Base-by-base conservation (phyloP, 352 stramenopile genomes). In the Globisporangium carolinianum region DNA sequence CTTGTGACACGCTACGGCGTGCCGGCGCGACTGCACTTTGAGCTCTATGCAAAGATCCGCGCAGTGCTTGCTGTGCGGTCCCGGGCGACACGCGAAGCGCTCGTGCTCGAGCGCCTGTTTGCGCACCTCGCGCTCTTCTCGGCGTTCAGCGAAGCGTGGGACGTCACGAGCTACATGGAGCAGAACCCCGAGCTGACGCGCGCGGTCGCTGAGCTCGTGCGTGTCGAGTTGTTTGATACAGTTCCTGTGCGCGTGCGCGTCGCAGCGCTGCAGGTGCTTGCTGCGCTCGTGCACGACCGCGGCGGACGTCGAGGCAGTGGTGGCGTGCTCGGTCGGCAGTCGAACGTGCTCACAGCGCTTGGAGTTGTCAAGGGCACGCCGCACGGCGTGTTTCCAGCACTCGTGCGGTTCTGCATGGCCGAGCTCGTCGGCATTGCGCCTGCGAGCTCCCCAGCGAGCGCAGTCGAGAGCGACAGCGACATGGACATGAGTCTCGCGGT, bases 401-500 rank as follows among this genome's bases (percentile, higher is more conserved):
- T 95, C 10, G 81, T 94, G 52, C 83, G 86, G 1, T 91, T 83
- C 55, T 89, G 77, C 48, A 84, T 89, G 66, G 70, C 80, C 35
- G 82, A 91, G 54, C 57, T 95, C 5, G 39, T 43, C 7, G 7
- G 7, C 39, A 43, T 12, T 43, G 39, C 39, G 11, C 7, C 11
- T 4, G 72, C 68, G 42, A 51, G 75, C 12, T 66, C 68, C 2
- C 15, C 58, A 36, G 49, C 48, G 39, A 45, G 11, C 0, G 15
- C 50, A 36, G 15, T 17, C 6, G 68, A 74, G 41, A 67, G 68
- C 1, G 83, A 92, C 57, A 79, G 65, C 43, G 86, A 95, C 60
- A 94, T 95, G 83, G 86, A 95, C 43, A 95, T 95, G 86, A 89
- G 72, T 18, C 55, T 95, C 7, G 86, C 86, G 15, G 81, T 95